A percentile compares a stretch with the other conserved stretches of the same genome.
Evolutionary conservation across 1,284 basidiomycete species (phyloP).

Genomic region (Psilocybe mexicana): DNA sequence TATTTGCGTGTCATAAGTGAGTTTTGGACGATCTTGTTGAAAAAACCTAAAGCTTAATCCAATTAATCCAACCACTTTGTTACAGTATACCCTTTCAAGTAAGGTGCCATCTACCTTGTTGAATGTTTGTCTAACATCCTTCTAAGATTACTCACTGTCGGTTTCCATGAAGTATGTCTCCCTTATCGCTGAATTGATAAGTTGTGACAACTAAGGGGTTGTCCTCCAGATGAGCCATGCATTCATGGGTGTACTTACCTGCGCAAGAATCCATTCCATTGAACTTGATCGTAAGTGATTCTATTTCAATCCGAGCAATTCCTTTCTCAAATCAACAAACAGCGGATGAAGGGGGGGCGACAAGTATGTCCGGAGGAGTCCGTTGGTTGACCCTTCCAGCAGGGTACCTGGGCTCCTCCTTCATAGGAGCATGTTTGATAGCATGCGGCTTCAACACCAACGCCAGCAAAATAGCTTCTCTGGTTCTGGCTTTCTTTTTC

Average conservation of each 20-base stretch:
- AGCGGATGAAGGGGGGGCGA: slow-evolving; percentile 94
- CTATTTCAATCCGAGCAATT: neutral
- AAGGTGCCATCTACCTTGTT: slow-evolving; percentile 27
- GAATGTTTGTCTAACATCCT: neutral
- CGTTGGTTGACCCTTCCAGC: slow-evolving; percentile 85
- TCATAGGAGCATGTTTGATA: slow-evolving; percentile 90
- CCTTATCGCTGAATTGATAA: neutral
- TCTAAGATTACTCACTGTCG: slow-evolving; percentile 74
- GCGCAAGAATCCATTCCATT: slow-evolving; percentile 88
- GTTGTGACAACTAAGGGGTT: slow-evolving; percentile 4
- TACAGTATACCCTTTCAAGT: slow-evolving; percentile 92
- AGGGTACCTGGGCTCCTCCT: slow-evolving; percentile 89
- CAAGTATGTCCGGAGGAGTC: slow-evolving; percentile 92
- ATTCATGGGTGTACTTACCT: slow-evolving; percentile 80
- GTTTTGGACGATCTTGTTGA: slow-evolving; percentile 28
- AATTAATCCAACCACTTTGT: neutral
- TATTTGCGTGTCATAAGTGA: slow-evolving; percentile 69
- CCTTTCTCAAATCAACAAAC: slow-evolving; percentile 6
- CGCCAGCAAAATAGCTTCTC: slow-evolving; percentile 86
- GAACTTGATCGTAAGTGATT: slow-evolving; percentile 72
- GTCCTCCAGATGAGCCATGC: slow-evolving; percentile 79
- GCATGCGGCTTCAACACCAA: slow-evolving; percentile 93
- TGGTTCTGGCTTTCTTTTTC: slow-evolving; percentile 86
- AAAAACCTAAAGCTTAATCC: neutral
- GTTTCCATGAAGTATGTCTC: slow-evolving; percentile 79